Base-by-base conservation (phyloP, 768 basidiomycete genomes). In the Leccinellum luteum region DNA sequence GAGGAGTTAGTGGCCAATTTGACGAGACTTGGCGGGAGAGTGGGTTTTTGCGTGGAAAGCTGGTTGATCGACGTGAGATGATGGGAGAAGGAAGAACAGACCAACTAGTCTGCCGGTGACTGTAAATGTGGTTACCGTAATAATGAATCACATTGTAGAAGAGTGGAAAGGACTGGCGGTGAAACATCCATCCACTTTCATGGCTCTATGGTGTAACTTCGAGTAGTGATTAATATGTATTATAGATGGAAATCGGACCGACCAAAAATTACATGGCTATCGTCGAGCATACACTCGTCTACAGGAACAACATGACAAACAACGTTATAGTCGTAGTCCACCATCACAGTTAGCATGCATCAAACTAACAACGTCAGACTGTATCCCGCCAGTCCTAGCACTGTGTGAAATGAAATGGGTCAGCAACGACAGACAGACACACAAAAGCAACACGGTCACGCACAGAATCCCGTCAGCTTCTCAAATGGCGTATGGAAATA, bases 401-500 rank as follows among this genome's bases (percentile, higher is more conserved):
- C 78, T 80, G 15, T 35, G 8, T 17, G 48, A 15, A 38, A 56
- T n/a, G 3, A 51, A 38, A 41, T 12, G 44, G 15, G 13, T 58
- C 15, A 67, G 58, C 14, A 48, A 47, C n/a, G 17, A 31, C 10
- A n/a, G 14, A 75, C 62, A n/a, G 17, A 21, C 12, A 30, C 23
- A 0, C 2, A 6, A 28, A 28, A 14, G 6, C 7, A n/a, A 28
- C 8, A 54, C 27, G 13, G 9, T 30, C 4, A 85, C 91, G 68
- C 67, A 95, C 94, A 41, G 58, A 87, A 89, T 13, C 96, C 96
- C 3, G 87, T 85, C 32, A 92, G 59, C 75, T 98, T 98, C 76
- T 98, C 96, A 13, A 79, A 73, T 0, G 92, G 92, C 4, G 87
- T 80, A 68, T 98, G 96, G 78, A 96, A 98, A 71, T 93, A 98